Evolutionary conservation across 2,329 filamentous ascomycete species (phyloP), one percentile per base, ranked within the genome.

Genomic region (Talaromyces pinophilus): DNA sequence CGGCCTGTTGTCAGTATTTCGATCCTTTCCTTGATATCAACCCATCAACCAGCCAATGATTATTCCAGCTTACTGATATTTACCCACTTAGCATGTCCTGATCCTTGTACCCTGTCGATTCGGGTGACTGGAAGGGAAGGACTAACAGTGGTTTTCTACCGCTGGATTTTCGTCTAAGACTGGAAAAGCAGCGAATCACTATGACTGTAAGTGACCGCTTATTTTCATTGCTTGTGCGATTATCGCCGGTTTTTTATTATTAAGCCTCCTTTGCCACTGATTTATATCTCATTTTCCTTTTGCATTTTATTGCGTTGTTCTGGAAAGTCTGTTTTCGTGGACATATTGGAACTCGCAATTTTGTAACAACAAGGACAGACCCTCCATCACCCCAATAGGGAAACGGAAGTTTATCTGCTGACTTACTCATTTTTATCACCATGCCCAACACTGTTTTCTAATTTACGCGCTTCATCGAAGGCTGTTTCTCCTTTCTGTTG

Each of bases 201-300:
- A 67, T 67, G 66, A 60, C 62, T 59, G 66, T 67, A 62, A 65
- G 66, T 65, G 42, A 59, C 66, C 62, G 50, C 59, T 48, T 65
- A 42, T 46, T 46, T 59, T 35, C 17, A 1, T 50, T 64, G 28
- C 38, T 38, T 38, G 22, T 33, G 50, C 38, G 19, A 19, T 25
- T 33, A 44, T 40, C 38, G 19, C 33, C 54, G 19, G 22, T 35
- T 55, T 35, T 57, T 11, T 38, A 4, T 17, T 57, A 22, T 38
- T 11, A 22, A 15, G 8, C 33, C 19, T 13, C n/a, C 11, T 57
- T 57, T 38, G 30, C 54, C 54, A 57, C 33, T 38, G n/a, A 7
- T 57, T 13, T 1, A 57, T 54, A 22, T 19, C n/a, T n/a, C 11
- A 38, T 40, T 22, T 57, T 11, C n/a, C n/a, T 28, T 19, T 55